Evolutionary conservation across 345 rosid genomes (phyloP), one percentile per base, ranked within the genome.

Genomic region (Punica granatum): DNA sequence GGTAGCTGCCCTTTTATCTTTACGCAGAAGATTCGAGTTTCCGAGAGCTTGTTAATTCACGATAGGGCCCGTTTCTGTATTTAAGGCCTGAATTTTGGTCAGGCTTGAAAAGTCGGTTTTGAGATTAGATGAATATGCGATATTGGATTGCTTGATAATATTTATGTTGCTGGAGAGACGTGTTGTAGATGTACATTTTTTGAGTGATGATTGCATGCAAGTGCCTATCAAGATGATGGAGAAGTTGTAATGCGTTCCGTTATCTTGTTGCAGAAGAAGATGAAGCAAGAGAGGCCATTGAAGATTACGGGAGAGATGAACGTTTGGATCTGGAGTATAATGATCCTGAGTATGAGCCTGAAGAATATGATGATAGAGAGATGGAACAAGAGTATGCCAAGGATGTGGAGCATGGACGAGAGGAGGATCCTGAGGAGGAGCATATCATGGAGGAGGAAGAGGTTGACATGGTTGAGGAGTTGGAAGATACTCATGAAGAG

Each of bases 291-390:
- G 64, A 68, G 67, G 26, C 63, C 9, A 13, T 67, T 44, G 73
- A 74, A 60, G 66, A 71, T 41, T 72, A 63, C 54, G 69, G 67
- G 42, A 73, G 79, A 61, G 70, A 72, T 68, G 71, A 75, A 76
- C 70, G 75, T 72, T 31, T 81, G 80, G 84, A 74, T 74, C 82
- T 68, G 46, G 68, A 67, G 68, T 62, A 73, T 68, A 79, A 77
- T 78, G 75, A 73, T 77, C 72, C 65, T 44, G 72, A 84, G 82
- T 77, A 74, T 64, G 71, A 85, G 76, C 80, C 93, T 84, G 98
- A 86, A 78, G 98, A 82, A 72, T 85, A 84, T 77, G 96, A 94
- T 78, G 97, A 88, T 70, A 91, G 86, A 76, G 96, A 85, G 72
- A 65, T 79, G 67, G 95, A 80, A 60, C 88, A 81, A 68, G 92